These are phyloP conservation scores for Aspergillus tamarii DNA, from an alignment of 2,329 filamentous ascomycete species.

Conservation along the genomic window DNA sequence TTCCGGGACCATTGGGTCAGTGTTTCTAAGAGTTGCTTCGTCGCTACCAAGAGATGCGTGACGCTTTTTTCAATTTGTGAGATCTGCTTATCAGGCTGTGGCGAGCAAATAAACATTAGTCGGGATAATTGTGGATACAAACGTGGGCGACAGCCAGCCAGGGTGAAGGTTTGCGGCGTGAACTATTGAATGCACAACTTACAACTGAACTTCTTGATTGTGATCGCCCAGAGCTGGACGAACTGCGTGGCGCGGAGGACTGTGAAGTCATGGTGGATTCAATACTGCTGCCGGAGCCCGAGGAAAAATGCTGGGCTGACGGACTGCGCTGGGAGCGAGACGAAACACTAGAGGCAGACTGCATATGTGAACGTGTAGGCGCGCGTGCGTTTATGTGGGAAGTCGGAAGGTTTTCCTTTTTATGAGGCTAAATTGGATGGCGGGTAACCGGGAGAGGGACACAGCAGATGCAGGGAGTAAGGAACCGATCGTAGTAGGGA, in stretches of 20 bases:
- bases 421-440: slow-evolving; percentile 1
- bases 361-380: slow-evolving; percentile 21
- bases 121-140: slow-evolving; percentile 13
- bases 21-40: slow-evolving; percentile 96
- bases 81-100: slow-evolving; percentile 71
- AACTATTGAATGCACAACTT: slow-evolving; percentile 40
- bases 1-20: slow-evolving; percentile 96
- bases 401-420: slow-evolving; percentile 6
- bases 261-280: slow-evolving; percentile 56
- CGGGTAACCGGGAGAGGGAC: slow-evolving; percentile 6
- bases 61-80: slow-evolving; percentile 99
- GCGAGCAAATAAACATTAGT: slow-evolving; percentile 14
- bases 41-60: slow-evolving; percentile 94
- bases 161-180: neutral
- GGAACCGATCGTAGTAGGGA: slow-evolving; percentile 9
- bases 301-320: slow-evolving; percentile 30
- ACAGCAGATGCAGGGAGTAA: slow-evolving; percentile 17
- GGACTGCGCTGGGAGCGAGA: slow-evolving; percentile 55
- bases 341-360: slow-evolving; percentile 23
- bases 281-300: slow-evolving; percentile 53
- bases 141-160: slow-evolving; percentile 11
- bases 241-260: slow-evolving; percentile 63
- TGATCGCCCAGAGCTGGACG: slow-evolving; percentile 68
- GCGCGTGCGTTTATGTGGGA: neutral
- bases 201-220: slow-evolving; percentile 62